These are phyloP conservation scores for Chlamydomonas reinhardtii DNA, from an alignment of 163 green algal genomes.

Conservation along the genomic window DNA sequence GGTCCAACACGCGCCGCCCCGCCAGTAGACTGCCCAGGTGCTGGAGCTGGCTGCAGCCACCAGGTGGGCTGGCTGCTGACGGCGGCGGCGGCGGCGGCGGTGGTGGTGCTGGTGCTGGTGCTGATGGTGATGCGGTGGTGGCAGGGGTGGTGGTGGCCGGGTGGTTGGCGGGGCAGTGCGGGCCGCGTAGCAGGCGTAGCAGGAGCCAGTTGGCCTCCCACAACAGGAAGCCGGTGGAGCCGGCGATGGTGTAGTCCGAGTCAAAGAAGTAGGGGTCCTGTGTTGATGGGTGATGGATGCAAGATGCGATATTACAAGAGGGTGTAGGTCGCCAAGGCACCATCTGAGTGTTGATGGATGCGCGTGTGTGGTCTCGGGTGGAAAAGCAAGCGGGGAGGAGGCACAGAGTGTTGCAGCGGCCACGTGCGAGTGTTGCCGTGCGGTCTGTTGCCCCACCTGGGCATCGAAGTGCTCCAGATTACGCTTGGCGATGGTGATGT, in stretches of 20 bases:
- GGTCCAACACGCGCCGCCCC: constrained; percentile 71
- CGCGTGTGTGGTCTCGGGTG: too few species aligned
- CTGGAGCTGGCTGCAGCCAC: neutral
- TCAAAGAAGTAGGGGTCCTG: constrained; percentile 52
- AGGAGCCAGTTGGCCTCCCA: constrained; percentile 52
- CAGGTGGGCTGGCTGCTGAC: too few species aligned
- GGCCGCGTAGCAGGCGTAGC: constrained; percentile 14
- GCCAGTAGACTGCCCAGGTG: constrained; percentile 43
- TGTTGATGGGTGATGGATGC: neutral
- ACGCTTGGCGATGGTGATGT: constrained; percentile 35
- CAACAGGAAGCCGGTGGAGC: constrained; percentile 45
- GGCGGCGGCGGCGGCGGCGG: too few species aligned
- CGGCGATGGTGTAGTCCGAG: constrained; percentile 46
- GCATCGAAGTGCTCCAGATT: constrained; percentile 48
- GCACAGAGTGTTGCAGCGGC: too few species aligned
- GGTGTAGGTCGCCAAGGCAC: too few species aligned
- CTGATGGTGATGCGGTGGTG: neutral
- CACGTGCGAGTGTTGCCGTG: neutral
- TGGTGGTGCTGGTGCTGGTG: neutral
- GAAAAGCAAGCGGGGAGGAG: too few species aligned
- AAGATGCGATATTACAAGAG: too few species aligned
- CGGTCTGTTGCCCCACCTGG: neutral
- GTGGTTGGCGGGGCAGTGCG: neutral
- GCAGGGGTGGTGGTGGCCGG: too few species aligned
- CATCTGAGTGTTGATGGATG: too few species aligned